phyloP scores from a whole-genome alignment of 1,284 basidiomycete species.

The Kalmanozyma brasiliensis region DNA sequence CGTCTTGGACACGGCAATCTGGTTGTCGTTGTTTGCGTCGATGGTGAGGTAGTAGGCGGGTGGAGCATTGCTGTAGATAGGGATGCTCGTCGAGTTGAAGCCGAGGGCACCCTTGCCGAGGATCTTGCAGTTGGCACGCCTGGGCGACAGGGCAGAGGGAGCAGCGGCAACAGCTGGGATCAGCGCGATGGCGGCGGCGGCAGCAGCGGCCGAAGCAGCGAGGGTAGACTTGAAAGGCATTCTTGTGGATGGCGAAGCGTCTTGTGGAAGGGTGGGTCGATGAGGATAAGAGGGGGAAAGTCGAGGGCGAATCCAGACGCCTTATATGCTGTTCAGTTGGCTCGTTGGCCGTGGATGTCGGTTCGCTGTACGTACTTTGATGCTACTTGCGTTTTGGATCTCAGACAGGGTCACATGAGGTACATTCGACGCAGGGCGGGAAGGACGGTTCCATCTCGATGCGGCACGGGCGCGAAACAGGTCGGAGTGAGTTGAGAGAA shows the following conservation, averaged over 20 bases:
- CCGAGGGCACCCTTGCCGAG: constrained; percentile 19
- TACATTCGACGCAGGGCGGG: no score
- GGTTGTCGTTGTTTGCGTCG: neutral
- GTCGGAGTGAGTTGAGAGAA: no score
- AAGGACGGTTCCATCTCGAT: no score
- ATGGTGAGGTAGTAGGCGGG: constrained; percentile 6
- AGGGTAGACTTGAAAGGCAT: constrained; percentile 9
- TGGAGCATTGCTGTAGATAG: constrained; percentile 3
- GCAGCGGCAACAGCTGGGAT: neutral
- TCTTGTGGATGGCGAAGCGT: neutral
- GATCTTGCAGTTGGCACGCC: constrained; percentile 4
- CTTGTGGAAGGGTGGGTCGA: no score
- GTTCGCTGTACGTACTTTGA: no score
- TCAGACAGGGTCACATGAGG: no score
- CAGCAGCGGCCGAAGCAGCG: neutral
- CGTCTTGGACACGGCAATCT: neutral
- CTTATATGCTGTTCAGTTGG: neutral
- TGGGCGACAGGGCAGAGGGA: constrained; percentile 1
- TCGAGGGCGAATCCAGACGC: no score
- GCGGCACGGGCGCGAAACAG: no score
- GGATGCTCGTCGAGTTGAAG: constrained; percentile 13
- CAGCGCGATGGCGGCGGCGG: neutral
- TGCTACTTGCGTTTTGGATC: no score
- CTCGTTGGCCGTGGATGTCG: neutral
- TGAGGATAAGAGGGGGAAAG: no score